A percentile compares a stretch with the other conserved stretches of the same genome.
Evolutionary conservation across 805 yeast genomes (phyloP).

Genomic region (Teunomyces kruisii): DNA sequence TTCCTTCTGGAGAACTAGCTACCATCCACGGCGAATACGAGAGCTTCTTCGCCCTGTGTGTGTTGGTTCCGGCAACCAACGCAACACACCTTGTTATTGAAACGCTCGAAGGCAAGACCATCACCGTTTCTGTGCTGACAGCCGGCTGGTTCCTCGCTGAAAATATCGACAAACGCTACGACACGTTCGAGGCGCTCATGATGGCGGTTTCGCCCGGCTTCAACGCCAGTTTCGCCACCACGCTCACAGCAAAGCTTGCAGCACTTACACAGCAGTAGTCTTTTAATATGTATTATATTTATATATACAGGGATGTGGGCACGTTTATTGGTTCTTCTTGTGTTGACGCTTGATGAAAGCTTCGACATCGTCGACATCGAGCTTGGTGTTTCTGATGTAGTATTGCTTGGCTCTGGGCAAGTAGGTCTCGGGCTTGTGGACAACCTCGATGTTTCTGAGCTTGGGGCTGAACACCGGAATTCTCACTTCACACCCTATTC

Average conservation of each 20-base stretch:
- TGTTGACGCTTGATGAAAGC: slow-evolving; percentile 27
- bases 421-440: slow-evolving; percentile 71
- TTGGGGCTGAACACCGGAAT: slow-evolving; percentile 81
- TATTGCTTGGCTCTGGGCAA: slow-evolving; percentile 81
- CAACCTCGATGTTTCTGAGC: slow-evolving; percentile 71
- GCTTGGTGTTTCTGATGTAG: slow-evolving; percentile 77
- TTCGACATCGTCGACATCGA: slow-evolving; percentile 75
- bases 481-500: slow-evolving; percentile 82
- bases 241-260: background rate
- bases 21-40: slow-evolving; percentile 21
- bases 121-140: slow-evolving; percentile 22
- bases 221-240: background rate
- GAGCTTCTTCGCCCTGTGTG: slow-evolving; percentile 17
- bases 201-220: slow-evolving; percentile 19
- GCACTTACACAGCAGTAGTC: background rate
- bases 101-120: slow-evolving; percentile 15
- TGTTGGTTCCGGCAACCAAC: slow-evolving; percentile 8
- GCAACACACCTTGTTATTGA: slow-evolving; percentile 10
- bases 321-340: slow-evolving; percentile 9
- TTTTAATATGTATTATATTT: background rate
- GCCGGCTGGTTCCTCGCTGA: slow-evolving; percentile 28
- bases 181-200: slow-evolving; percentile 33
- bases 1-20: slow-evolving; percentile 16
- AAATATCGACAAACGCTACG: slow-evolving; percentile 8
- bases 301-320: background rate